Base-by-base conservation (phyloP, 805 yeast genomes). In the Danielozyma ontarioensis region DNA sequence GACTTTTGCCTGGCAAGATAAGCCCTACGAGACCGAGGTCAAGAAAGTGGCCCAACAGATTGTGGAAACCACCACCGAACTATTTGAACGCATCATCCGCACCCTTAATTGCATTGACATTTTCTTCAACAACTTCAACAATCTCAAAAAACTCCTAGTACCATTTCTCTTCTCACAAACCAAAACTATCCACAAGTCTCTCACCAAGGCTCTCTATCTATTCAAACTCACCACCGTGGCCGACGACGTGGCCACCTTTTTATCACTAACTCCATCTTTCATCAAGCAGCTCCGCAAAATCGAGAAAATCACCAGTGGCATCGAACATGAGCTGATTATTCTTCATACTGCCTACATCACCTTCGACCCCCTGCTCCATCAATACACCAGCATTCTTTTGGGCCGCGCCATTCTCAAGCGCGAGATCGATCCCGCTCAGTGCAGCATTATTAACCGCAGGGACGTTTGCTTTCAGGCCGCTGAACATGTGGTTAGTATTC, bases 361-460 rank as follows among this genome's bases (percentile, higher is more conserved):
- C 3, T 55, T 63, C 34, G 62, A 65, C 39, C 55, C 58, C 3
- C 51, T 60, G 13, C 43, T 65, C 28, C 55, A 48, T 30, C 62
- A 55, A 37, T 66, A 65, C 40, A 60, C 71, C 21, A 49, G 45
- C 28, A 46, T 62, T 4, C 51, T 66, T 10, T 42, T 66, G 18
- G 72, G 71, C 4, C 60, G 50, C 39, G 69, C 69, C 13, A 64
- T 66, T 16, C 45, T 66, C 31, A 64, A 62, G 43, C 41, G 59
- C 31, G 61, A 57, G 4, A 46, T 66, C 21, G 38, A 37, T 15
- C 41, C 32, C 2, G 22, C 27, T 5, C 59, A 57, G 16, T 65
- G 70, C 40, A 58, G 51, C 34, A 42, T 64, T 17, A 54, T 66
- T 18, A 48, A 44, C 31, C 46, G 72, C 27, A 42, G 72, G 31